phyloP scores from a whole-genome alignment of 176 grass and related monocot genomes.

The Musa itinerans region DNA sequence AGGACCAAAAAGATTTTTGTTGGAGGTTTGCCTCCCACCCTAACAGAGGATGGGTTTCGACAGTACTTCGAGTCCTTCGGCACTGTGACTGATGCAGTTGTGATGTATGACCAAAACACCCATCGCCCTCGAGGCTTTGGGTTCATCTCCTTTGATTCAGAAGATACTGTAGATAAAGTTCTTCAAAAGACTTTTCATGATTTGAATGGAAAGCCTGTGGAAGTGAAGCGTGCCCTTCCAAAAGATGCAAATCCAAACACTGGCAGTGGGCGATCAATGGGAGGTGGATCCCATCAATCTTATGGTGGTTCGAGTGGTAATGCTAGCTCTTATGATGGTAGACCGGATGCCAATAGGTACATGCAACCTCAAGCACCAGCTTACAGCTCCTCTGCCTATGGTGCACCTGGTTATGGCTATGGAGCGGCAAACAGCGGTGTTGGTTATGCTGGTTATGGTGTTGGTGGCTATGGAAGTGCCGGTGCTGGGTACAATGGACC shows the following conservation, averaged over 20 bases:
- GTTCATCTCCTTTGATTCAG: slow-evolving; percentile 86
- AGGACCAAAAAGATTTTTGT: slow-evolving; percentile 98
- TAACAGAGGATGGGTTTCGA: slow-evolving; percentile 81
- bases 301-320: slow-evolving; percentile 43
- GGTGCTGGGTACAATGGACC: slow-evolving; percentile 54
- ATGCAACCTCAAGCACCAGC: slow-evolving; percentile 47
- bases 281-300: slow-evolving; percentile 52
- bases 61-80: slow-evolving; percentile 78
- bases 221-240: slow-evolving; percentile 87
- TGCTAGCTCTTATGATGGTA: slow-evolving; percentile 64
- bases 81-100: slow-evolving; percentile 65
- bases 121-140: slow-evolving; percentile 86
- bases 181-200: slow-evolving; percentile 97
- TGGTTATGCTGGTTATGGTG: slow-evolving; percentile 68
- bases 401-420: slow-evolving; percentile 72
- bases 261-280: slow-evolving; percentile 39
- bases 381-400: slow-evolving; percentile 62
- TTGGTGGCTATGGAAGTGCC: slow-evolving; percentile 58
- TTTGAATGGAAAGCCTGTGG: slow-evolving; percentile 71
- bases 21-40: slow-evolving; percentile 66
- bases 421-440: slow-evolving; percentile 51
- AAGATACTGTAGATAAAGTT: slow-evolving; percentile 82
- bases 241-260: slow-evolving; percentile 71
- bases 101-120: slow-evolving; percentile 97
- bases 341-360: slow-evolving; percentile 61